A percentile compares a stretch with the other conserved stretches of the same genome.
Conservation (phyloP, 805 yeast genomes). For the Lachancea dasiensis region DNA sequence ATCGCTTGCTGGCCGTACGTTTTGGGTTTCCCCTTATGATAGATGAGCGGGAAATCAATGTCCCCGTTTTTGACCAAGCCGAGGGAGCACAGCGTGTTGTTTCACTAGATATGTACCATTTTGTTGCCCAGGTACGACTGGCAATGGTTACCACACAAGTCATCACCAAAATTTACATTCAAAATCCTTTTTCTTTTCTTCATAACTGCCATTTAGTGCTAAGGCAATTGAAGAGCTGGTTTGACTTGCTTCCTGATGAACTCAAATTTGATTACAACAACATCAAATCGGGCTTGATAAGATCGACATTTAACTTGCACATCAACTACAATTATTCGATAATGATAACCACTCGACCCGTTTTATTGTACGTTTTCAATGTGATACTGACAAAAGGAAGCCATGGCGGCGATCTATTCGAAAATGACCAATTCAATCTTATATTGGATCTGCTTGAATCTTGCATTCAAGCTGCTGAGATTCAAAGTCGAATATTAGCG, state of each 20-base stretch:
- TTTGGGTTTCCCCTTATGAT: conserved; percentile 18
- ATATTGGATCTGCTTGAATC: conserved; percentile 15
- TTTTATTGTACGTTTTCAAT: conserved; percentile 18
- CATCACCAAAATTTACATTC: conserved; percentile 17
- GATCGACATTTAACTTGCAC: conserved; percentile 19
- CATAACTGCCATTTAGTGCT: conserved; percentile 18
- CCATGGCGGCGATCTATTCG: conserved; percentile 10
- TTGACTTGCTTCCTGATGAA: conserved; percentile 13
- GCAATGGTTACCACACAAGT: conserved; percentile 18
- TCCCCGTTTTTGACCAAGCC: conserved; percentile 12
- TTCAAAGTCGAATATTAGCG: conserved; percentile 16
- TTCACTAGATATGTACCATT: conserved; percentile 14
- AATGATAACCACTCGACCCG: conserved; percentile 19
- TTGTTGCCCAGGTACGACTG: conserved; percentile 17
- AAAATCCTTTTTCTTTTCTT: conserved; percentile 14
- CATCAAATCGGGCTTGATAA: conserved; percentile 8
- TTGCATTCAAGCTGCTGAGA: conserved; percentile 17
- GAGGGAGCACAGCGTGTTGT: conserved; percentile 3
- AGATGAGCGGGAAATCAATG: conserved; percentile 16
- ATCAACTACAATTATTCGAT: conserved; percentile 20
- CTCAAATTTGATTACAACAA: conserved; percentile 15
- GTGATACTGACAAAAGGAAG: conserved; percentile 9
- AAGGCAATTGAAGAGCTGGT: conserved; percentile 15
- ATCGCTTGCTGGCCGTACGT: conserved; percentile 17
- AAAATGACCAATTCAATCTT: conserved; percentile 8